A percentile compares a stretch with the other conserved stretches of the same genome.
Conservation (phyloP, 2,329 filamentous ascomycete genomes). For the Pezicula carpinea region DNA sequence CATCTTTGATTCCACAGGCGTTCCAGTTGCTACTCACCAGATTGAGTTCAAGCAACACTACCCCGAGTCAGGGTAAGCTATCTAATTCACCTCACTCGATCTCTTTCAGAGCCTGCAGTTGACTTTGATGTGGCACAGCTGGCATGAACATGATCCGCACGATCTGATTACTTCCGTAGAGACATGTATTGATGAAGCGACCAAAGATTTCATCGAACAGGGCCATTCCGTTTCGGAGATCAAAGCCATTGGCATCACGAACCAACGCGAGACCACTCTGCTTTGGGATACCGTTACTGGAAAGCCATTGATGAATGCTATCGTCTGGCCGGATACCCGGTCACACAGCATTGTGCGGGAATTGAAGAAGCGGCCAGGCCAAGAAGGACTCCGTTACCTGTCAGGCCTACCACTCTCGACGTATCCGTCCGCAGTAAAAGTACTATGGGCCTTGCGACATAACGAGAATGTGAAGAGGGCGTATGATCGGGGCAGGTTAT, state of each 20-base stretch:
- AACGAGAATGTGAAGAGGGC: conserved; percentile 64
- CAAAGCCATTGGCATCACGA: conserved; percentile 78
- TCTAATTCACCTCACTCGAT: conserved; percentile 18
- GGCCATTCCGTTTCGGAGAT: conserved; percentile 67
- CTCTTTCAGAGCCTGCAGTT: neutral
- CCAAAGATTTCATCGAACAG: conserved; percentile 63
- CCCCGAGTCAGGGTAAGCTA: conserved; percentile 64
- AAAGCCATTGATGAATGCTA: conserved; percentile 75
- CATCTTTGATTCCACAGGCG: conserved; percentile 68
- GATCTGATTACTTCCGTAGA: conserved; percentile 73
- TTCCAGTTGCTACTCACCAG: conserved; percentile 68
- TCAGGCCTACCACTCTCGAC: conserved; percentile 83
- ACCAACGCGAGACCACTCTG: conserved; percentile 83
- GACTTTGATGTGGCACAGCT: conserved; percentile 44
- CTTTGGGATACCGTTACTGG: conserved; percentile 81
- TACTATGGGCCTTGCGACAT: conserved; percentile 77
- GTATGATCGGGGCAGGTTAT: conserved; percentile 70
- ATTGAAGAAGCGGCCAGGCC: conserved; percentile 61
- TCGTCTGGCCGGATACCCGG: conserved; percentile 87
- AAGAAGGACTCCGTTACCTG: conserved; percentile 63
- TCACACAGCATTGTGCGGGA: conserved; percentile 70
- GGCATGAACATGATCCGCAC: conserved; percentile 83
- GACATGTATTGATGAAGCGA: conserved; percentile 73
- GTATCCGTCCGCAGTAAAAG: conserved; percentile 82
- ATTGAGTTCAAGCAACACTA: conserved; percentile 73